These are phyloP conservation scores for Thielaviopsis musarum DNA, from an alignment of 2,329 filamentous ascomycete genomes.

Conservation along the genomic window DNA sequence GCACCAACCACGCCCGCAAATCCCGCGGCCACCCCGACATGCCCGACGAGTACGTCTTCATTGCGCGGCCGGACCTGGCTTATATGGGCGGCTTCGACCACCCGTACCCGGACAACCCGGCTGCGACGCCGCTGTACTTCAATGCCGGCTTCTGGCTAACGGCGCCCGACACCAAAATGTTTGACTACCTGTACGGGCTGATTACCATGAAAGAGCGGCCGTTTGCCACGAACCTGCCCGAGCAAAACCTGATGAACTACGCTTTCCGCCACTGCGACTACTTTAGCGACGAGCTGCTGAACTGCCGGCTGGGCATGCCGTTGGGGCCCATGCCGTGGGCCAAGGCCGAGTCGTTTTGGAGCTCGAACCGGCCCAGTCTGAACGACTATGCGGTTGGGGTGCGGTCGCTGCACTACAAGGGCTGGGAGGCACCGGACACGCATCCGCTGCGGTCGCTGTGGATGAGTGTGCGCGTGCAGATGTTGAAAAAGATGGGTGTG, in stretches of 20 bases:
- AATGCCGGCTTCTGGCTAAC: constrained; percentile 26
- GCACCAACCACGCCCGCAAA: constrained; percentile 11
- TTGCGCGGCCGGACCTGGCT: constrained; percentile 20
- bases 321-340: constrained; percentile 10
- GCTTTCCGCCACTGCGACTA: constrained; percentile 20
- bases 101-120: constrained; percentile 19
- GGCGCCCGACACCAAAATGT: constrained; percentile 22
- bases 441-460: constrained; percentile 6
- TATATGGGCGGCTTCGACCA: constrained; percentile 19
- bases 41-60: constrained; percentile 21
- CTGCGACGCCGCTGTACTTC: constrained; percentile 17
- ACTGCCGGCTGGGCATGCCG: constrained; percentile 4
- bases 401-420: constrained; percentile 10
- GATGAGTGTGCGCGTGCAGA: neutral
- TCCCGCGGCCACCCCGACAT: constrained; percentile 18
- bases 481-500: neutral
- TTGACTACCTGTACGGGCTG: constrained; percentile 21
- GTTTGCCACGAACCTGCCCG: constrained; percentile 23
- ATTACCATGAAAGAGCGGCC: constrained; percentile 20
- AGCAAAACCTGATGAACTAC: constrained; percentile 28
- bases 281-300: constrained; percentile 4
- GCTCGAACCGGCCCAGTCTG: constrained; percentile 7
- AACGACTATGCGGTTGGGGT: constrained; percentile 7
- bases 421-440: constrained; percentile 5
- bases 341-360: constrained; percentile 8